These are phyloP conservation scores for Fraxinus nigra DNA, from an alignment of 305 asterid species.

Conservation along the genomic window DNA sequence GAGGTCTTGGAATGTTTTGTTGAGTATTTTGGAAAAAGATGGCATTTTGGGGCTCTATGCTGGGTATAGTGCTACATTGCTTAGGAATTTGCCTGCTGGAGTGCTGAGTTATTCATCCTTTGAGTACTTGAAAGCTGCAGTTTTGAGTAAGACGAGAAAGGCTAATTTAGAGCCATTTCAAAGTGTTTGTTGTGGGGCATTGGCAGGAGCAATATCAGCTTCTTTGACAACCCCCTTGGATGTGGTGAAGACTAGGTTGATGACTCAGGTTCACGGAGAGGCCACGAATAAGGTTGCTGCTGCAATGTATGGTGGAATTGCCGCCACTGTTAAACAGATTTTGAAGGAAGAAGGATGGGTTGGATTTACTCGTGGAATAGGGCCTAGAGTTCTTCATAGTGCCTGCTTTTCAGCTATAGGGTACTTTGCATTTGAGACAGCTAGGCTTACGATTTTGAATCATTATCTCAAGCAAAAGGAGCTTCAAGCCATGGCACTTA, in stretches of 20 bases:
- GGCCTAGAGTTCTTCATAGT: constrained; percentile 90
- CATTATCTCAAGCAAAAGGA: constrained; percentile 64
- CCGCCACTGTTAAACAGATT: constrained; percentile 66
- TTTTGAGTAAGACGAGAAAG: constrained; percentile 48
- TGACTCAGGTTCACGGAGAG: constrained; percentile 83
- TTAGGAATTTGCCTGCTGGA: constrained; percentile 91
- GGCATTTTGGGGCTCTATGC: constrained; percentile 87
- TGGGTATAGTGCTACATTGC: constrained; percentile 88
- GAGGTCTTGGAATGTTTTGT: constrained; percentile 80
- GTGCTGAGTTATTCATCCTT: constrained; percentile 90
- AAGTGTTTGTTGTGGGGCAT: constrained; percentile 88
- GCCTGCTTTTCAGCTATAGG: constrained; percentile 93
- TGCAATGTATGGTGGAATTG: constrained; percentile 57
- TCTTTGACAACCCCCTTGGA: constrained; percentile 91
- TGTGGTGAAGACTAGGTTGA: constrained; percentile 91
- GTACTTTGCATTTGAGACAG: constrained; percentile 92
- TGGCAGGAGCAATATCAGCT: constrained; percentile 94
- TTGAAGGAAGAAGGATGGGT: constrained; percentile 90
- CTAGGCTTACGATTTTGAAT: constrained; percentile 73
- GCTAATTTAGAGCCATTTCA: constrained; percentile 70
- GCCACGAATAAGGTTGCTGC: constrained; percentile 59
- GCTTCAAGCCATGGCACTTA: constrained; percentile 35
- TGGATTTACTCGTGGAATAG: constrained; percentile 91
- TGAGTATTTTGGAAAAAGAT: constrained; percentile 79
- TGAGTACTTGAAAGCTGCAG: constrained; percentile 85